Evolutionary conservation across 2,329 filamentous ascomycete genomes (phyloP).

Genomic region (Fusarium miscanthi): DNA sequence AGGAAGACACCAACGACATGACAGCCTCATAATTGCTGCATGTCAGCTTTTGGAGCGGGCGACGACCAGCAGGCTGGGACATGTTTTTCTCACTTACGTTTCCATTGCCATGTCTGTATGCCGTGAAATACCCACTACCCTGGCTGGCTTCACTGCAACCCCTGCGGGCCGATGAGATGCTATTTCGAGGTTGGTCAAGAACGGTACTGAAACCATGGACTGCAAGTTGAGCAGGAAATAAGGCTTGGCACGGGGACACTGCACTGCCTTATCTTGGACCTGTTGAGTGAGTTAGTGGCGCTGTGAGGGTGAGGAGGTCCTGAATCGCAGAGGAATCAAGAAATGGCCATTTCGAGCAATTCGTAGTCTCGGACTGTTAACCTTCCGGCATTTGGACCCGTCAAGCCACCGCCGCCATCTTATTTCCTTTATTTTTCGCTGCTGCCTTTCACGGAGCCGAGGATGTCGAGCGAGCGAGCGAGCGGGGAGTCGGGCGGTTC

Average conservation of each 20-base stretch:
- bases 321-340: not conserved
- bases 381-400: constrained; percentile 6
- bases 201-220: not conserved
- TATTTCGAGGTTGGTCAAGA: constrained; percentile 20
- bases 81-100: not conserved
- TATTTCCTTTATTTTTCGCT: not conserved
- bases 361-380: constrained; percentile 8
- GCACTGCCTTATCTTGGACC: not conserved
- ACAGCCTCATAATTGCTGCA: constrained; percentile 14
- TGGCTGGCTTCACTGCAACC: constrained; percentile 7
- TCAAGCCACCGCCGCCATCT: constrained; percentile 27
- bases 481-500: not conserved
- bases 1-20: not conserved
- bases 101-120: not conserved
- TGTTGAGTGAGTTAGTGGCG: not conserved
- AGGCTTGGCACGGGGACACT: constrained; percentile 26
- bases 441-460: not conserved
- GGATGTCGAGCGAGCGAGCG: not conserved
- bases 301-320: not conserved
- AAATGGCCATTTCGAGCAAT: not conserved
- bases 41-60: constrained; percentile 8
- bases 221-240: not conserved
- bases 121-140: not conserved
- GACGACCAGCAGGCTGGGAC: not conserved
- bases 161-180: constrained; percentile 1